Evolutionary conservation across 2,329 filamentous ascomycete genomes (phyloP).

Genomic region (Cadophora sp.): DNA sequence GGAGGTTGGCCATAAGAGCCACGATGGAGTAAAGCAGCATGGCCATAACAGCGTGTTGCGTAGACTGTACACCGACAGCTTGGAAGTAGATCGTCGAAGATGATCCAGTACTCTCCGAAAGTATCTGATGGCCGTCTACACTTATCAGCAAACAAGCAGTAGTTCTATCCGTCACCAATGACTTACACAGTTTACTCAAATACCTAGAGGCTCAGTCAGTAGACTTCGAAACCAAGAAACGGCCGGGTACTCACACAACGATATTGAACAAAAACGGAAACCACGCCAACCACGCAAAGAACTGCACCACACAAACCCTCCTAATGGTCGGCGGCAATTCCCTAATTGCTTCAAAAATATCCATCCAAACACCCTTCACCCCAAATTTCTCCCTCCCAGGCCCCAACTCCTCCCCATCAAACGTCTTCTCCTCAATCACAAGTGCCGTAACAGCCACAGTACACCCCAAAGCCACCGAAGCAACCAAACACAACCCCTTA

Average conservation of each 20-base stretch:
- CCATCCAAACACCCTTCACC: neutral
- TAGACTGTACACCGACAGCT: neutral
- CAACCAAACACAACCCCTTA: conserved; percentile 35
- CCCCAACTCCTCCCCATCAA: neutral
- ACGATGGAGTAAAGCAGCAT: conserved; percentile 6
- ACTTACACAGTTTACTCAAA: conserved; percentile 13
- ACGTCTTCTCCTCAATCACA: conserved; percentile 21
- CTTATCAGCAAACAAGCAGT: neutral
- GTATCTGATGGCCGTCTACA: neutral
- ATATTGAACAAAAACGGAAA: conserved; percentile 47
- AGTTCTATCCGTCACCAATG: neutral
- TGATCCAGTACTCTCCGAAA: neutral
- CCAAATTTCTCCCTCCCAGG: neutral
- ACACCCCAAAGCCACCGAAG: conserved; percentile 28
- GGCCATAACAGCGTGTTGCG: neutral
- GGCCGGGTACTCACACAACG: neutral
- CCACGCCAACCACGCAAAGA: conserved; percentile 46
- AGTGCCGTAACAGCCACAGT: conserved; percentile 26
- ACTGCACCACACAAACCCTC: conserved; percentile 39
- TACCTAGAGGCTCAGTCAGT: conserved; percentile 33
- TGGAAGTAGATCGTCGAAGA: neutral
- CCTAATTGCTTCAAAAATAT: neutral
- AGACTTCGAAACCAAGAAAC: neutral
- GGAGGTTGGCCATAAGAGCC: conserved; percentile 3
- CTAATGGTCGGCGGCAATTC: neutral